Evolutionary conservation across 108 stramenopile species (phyloP).

Genomic region (Bacterosira constricta): DNA sequence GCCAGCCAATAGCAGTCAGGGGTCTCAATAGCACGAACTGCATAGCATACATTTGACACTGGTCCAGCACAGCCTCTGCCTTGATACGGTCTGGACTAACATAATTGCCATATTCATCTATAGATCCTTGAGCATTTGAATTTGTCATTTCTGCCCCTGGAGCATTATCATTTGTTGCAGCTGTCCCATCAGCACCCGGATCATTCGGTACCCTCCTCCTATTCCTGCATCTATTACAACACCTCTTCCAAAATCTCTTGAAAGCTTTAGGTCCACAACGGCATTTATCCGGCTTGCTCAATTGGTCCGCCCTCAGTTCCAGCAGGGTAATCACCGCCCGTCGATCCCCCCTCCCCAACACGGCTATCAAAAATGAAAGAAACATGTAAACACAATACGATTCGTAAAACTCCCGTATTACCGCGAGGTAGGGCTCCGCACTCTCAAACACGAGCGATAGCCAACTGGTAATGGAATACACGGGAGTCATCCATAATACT

Average conservation of each 20-base stretch:
- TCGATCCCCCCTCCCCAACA: conserved; percentile 56
- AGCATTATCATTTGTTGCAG: neutral
- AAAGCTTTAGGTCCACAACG: conserved; percentile 3
- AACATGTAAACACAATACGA: conserved; percentile 62
- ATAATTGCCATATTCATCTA: conserved; percentile 16
- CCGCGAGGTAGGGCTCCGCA: conserved; percentile 64
- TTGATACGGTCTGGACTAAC: conserved; percentile 57
- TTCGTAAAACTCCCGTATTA: conserved; percentile 83
- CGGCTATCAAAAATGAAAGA: conserved; percentile 48
- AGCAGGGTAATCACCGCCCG: conserved; percentile 38
- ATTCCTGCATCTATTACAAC: conserved; percentile 10
- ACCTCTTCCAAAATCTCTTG: neutral
- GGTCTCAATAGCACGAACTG: conserved; percentile 64
- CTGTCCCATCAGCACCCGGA: neutral
- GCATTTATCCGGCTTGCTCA: conserved; percentile 41
- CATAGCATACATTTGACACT: conserved; percentile 60
- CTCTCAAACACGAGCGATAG: conserved; percentile 64
- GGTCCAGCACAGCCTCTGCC: conserved; percentile 56
- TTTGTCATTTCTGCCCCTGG: neutral
- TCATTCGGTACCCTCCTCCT: neutral
- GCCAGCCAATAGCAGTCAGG: conserved; percentile 42
- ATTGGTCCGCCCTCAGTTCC: conserved; percentile 28
- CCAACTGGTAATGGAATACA: conserved; percentile 81
- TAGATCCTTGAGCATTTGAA: neutral
- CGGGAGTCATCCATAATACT: conserved; percentile 92